phyloP scores from a whole-genome alignment of 352 stramenopile species.

The Pythium pectinolyticum region DNA sequence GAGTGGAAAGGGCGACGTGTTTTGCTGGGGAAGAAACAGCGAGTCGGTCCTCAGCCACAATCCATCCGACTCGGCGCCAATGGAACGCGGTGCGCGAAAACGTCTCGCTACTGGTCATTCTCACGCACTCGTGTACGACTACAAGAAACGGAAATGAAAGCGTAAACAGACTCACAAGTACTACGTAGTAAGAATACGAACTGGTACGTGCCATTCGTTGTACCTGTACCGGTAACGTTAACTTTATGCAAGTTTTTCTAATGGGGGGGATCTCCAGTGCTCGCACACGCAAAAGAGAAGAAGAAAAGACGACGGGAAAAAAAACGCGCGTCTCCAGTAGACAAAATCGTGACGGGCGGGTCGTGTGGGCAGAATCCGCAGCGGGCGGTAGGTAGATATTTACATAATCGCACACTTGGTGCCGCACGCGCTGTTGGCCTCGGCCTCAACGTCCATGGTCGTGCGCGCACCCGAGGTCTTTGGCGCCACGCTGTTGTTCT shows the following conservation, averaged over 20 bases:
- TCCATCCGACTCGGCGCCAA: neutral
- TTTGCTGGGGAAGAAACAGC: conserved; percentile 48
- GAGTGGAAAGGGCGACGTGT: conserved; percentile 41
- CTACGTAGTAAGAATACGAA: neutral
- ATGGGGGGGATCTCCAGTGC: no score
- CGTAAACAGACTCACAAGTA: neutral
- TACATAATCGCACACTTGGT: conserved; percentile 62
- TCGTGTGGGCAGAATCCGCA: conserved; percentile 4
- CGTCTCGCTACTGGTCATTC: conserved; percentile 8
- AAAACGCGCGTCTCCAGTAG: conserved; percentile 9
- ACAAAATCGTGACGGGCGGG: conserved; percentile 24
- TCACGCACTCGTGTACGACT: conserved; percentile 11
- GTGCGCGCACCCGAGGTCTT: conserved; percentile 36
- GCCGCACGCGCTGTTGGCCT: conserved; percentile 40
- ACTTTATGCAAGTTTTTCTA: no score
- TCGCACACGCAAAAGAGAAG: conserved; percentile 56
- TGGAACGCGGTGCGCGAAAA: neutral
- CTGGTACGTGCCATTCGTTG: no score
- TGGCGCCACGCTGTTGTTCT: conserved; percentile 60
- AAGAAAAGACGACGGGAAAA: conserved; percentile 32
- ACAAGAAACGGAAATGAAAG: no score
- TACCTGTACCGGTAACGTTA: no score
- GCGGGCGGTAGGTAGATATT: conserved; percentile 7
- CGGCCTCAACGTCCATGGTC: conserved; percentile 53
- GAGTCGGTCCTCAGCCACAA: neutral